Evolutionary conservation across 2,329 filamentous ascomycete species (phyloP).

Genomic region (Botrytis fabae): DNA sequence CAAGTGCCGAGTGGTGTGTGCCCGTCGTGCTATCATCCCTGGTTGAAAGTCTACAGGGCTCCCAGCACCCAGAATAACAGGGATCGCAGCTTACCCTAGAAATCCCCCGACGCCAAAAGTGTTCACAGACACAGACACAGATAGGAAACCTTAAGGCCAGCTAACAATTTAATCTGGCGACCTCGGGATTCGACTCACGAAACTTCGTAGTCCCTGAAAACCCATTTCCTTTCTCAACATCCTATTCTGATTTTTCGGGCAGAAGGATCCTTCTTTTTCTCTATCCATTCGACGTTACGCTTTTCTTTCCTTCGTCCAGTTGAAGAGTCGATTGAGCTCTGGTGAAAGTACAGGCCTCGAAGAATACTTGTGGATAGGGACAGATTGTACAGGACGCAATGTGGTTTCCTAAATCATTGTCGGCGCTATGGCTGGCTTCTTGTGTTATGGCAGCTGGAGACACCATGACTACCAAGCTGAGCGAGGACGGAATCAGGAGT

Average conservation of each 20-base stretch:
- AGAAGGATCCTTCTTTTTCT: conserved; percentile 3
- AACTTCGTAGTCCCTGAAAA: not conserved
- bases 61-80: too few relatives aligned
- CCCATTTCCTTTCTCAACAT: not conserved
- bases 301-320: not conserved
- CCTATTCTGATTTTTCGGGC: conserved; percentile 1
- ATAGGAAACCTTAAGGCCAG: conserved; percentile 15
- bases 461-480: conserved; percentile 39
- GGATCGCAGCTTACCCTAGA: conserved; percentile 4
- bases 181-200: not conserved
- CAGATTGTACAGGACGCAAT: conserved; percentile 31
- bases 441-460: conserved; percentile 42
- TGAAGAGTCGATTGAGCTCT: not conserved
- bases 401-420: conserved; percentile 37
- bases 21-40: not conserved
- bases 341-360: not conserved
- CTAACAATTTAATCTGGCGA: conserved; percentile 1
- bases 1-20: not conserved
- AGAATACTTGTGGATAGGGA: conserved; percentile 15
- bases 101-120: conserved; percentile 2
- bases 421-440: conserved; percentile 41
- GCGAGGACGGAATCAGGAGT: conserved; percentile 55
- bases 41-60: not conserved
- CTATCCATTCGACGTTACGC: conserved; percentile 2
- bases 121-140: conserved; percentile 3